A percentile compares a stretch with the other conserved stretches of the same genome.
Evolutionary conservation across 169 alveolate genomes (phyloP).

Genomic region (Fabrea salina): DNA sequence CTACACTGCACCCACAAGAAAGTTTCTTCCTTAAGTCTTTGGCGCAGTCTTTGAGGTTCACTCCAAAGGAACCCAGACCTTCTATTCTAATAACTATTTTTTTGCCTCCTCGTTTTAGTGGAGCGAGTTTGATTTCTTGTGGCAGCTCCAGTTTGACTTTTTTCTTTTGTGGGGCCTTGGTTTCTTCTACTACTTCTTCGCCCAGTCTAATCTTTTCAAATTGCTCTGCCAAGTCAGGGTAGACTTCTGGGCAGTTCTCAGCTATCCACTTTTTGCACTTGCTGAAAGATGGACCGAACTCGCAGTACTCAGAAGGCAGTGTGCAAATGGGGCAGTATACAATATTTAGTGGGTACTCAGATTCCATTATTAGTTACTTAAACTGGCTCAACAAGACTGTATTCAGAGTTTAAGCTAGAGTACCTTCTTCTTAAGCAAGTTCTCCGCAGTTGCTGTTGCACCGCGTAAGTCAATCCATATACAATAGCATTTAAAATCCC

Average conservation of each 20-base stretch:
- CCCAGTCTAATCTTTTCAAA: constrained; percentile 3
- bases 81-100: background rate
- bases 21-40: background rate
- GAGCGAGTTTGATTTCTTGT: background rate
- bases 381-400: no score
- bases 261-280: constrained; percentile 23
- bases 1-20: constrained; percentile 20
- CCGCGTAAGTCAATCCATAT: background rate
- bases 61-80: background rate
- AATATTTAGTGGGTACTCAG: background rate
- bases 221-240: constrained; percentile 15
- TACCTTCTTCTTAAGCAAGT: no score
- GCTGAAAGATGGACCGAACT: background rate
- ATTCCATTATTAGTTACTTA: no score
- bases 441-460: background rate
- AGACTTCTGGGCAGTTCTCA: constrained; percentile 18
- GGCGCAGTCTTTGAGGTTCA: background rate
- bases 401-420: no score
- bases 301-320: constrained; percentile 15
- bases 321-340: constrained; percentile 17
- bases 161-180: background rate
- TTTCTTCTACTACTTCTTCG: constrained; percentile 4
- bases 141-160: background rate
- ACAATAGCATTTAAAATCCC: background rate
- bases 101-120: constrained; percentile 2